Conservation (phyloP, 208 protist species). For the Angomonas deanei region DNA sequence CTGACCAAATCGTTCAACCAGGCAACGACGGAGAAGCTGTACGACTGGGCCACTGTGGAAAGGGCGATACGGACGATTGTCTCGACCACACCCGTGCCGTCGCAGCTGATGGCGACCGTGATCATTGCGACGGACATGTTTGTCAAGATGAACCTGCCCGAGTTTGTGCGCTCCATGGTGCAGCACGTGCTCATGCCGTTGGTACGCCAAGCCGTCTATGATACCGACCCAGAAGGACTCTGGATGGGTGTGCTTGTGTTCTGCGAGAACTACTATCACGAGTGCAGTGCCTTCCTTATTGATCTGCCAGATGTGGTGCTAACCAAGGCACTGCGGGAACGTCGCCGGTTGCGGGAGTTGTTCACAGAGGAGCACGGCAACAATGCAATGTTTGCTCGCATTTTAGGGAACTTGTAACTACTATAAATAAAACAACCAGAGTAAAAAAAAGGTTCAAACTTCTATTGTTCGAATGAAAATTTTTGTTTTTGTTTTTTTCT, state of each 20-base stretch:
- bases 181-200: slow-evolving; percentile 51
- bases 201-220: slow-evolving; percentile 44
- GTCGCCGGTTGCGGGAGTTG: slow-evolving; percentile 30
- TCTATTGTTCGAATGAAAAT: background rate
- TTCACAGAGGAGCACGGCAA: slow-evolving; percentile 73
- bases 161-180: slow-evolving; percentile 54
- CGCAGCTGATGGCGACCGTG: slow-evolving; percentile 77
- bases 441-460: background rate
- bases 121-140: slow-evolving; percentile 32
- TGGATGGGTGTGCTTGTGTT: slow-evolving; percentile 73
- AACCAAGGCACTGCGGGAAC: slow-evolving; percentile 46
- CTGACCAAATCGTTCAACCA: slow-evolving; percentile 52
- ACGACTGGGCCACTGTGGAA: slow-evolving; percentile 53
- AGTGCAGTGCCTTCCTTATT: slow-evolving; percentile 67
- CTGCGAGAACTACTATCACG: slow-evolving; percentile 59
- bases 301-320: slow-evolving; percentile 72
- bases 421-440: background rate
- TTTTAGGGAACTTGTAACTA: slow-evolving; percentile 48
- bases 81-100: slow-evolving; percentile 39
- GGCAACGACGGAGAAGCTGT: slow-evolving; percentile 36
- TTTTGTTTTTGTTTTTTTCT: background rate
- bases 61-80: slow-evolving; percentile 42
- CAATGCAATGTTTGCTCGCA: slow-evolving; percentile 70
- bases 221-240: slow-evolving; percentile 43
- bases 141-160: slow-evolving; percentile 20